Evolutionary conservation across 208 protist genomes (phyloP).

Genomic region (Endotrypanum monterogeii): DNA sequence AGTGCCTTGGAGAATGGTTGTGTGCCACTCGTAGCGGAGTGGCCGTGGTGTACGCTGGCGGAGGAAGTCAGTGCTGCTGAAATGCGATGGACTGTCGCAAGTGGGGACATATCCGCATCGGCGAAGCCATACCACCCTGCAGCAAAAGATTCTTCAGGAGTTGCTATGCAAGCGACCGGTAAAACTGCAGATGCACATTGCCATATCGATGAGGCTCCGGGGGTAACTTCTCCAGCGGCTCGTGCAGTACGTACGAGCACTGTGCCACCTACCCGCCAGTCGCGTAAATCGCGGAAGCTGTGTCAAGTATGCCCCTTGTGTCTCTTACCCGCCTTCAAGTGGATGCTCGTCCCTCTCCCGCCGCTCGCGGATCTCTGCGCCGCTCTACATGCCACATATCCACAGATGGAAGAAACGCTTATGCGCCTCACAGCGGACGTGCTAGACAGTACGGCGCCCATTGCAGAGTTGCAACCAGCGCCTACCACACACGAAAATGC

Average conservation of each 20-base stretch:
- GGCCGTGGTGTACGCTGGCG: slow-evolving; percentile 32
- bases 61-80: slow-evolving; percentile 8
- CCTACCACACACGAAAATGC: not conserved
- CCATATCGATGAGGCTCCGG: not conserved
- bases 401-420: slow-evolving; percentile 29
- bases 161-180: not conserved
- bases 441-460: not conserved
- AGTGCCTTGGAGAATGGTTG: slow-evolving; percentile 59
- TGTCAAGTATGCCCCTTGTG: slow-evolving; percentile 62
- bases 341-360: slow-evolving; percentile 56
- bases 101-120: not conserved
- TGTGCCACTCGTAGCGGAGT: slow-evolving; percentile 27
- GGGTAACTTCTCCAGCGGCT: not conserved
- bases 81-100: slow-evolving; percentile 14
- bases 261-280: not conserved
- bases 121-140: not conserved
- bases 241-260: not conserved
- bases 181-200: not conserved
- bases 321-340: slow-evolving; percentile 64
- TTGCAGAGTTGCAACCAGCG: not conserved
- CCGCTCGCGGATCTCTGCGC: slow-evolving; percentile 47
- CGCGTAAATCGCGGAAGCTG: slow-evolving; percentile 29
- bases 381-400: slow-evolving; percentile 16
- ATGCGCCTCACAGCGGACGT: slow-evolving; percentile 2
- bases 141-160: not conserved